A percentile compares a stretch with the other conserved stretches of the same genome.
These are phyloP conservation scores for Fusarium solani-melongenae DNA, from an alignment of 2,329 filamentous ascomycete species.

Conservation along the genomic window DNA sequence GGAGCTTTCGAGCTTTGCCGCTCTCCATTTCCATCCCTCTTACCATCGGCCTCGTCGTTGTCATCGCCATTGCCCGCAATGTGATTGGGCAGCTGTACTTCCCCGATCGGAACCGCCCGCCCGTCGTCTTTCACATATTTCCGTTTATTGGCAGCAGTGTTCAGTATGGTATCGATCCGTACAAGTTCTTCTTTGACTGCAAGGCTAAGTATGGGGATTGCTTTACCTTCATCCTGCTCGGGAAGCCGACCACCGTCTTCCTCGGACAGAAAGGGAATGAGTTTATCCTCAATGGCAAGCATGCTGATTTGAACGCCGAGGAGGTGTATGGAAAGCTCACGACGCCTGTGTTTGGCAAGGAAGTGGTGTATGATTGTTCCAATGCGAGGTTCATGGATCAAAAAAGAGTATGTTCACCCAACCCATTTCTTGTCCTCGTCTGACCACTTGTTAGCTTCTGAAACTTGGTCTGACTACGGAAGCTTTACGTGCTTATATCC, in stretches of 20 bases:
- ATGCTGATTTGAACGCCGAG: slow-evolving; percentile 88
- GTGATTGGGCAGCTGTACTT: slow-evolving; percentile 82
- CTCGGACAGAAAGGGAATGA: slow-evolving; percentile 86
- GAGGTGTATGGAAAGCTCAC: slow-evolving; percentile 86
- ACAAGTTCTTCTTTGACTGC: slow-evolving; percentile 81
- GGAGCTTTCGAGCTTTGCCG: slow-evolving; percentile 9
- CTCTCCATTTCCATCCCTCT: slow-evolving; percentile 48
- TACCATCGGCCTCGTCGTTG: slow-evolving; percentile 55
- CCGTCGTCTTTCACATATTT: slow-evolving; percentile 82
- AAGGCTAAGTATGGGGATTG: slow-evolving; percentile 87
- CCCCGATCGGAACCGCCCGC: slow-evolving; percentile 83
- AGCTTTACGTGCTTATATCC: slow-evolving; percentile 78
- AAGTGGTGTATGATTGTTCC: slow-evolving; percentile 90
- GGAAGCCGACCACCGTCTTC: slow-evolving; percentile 87
- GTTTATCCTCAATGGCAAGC: slow-evolving; percentile 90
- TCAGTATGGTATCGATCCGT: slow-evolving; percentile 93
- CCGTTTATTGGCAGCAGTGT: slow-evolving; percentile 90
- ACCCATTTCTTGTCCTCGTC: accelerated
- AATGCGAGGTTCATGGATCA: slow-evolving; percentile 95
- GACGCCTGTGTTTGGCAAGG: slow-evolving; percentile 78
- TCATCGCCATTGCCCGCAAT: slow-evolving; percentile 76
- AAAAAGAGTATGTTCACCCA: slow-evolving; percentile 76
- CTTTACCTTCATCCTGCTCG: slow-evolving; percentile 88
- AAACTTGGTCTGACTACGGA: slow-evolving; percentile 81
- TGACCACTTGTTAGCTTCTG: slow-evolving; percentile 67